phyloP scores from a whole-genome alignment of 371 early-diverging fungal species.

The Syncephalastrum racemosum region DNA sequence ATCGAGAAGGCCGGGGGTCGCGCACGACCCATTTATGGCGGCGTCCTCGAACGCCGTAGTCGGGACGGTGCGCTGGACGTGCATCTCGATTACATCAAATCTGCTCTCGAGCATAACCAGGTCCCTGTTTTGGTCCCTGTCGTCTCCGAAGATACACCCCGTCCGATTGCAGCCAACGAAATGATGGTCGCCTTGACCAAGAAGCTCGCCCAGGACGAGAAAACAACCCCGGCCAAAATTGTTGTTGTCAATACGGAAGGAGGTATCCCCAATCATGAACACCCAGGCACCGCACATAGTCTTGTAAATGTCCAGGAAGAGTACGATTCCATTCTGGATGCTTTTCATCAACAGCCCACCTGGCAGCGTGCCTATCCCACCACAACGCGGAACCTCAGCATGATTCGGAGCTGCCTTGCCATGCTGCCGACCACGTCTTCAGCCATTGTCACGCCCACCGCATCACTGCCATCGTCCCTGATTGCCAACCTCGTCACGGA shows the following conservation, averaged over 20 bases:
- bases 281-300: slow-evolving; percentile 49
- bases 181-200: slow-evolving; percentile 32
- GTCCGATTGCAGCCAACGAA: slow-evolving; percentile 28
- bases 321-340: slow-evolving; percentile 31
- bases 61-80: slow-evolving; percentile 20
- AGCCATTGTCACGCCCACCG: slow-evolving; percentile 43
- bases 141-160: slow-evolving; percentile 20
- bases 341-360: slow-evolving; percentile 20
- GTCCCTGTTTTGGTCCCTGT: slow-evolving; percentile 49
- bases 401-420: slow-evolving; percentile 36
- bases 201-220: slow-evolving; percentile 12
- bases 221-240: slow-evolving; percentile 23
- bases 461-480: slow-evolving; percentile 42
- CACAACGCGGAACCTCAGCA: slow-evolving; percentile 26
- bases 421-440: slow-evolving; percentile 42
- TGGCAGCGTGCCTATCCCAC: slow-evolving; percentile 32
- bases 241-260: slow-evolving; percentile 52
- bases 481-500: slow-evolving; percentile 51
- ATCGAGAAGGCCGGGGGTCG: slow-evolving; percentile 78
- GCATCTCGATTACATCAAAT: slow-evolving; percentile 39
- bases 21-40: slow-evolving; percentile 61
- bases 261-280: slow-evolving; percentile 49
- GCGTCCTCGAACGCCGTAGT: slow-evolving; percentile 22
- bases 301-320: slow-evolving; percentile 50
- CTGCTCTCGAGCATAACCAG: slow-evolving; percentile 38